phyloP scores from a whole-genome alignment of 345 rosid genomes.

The Syzygium aromaticum region DNA sequence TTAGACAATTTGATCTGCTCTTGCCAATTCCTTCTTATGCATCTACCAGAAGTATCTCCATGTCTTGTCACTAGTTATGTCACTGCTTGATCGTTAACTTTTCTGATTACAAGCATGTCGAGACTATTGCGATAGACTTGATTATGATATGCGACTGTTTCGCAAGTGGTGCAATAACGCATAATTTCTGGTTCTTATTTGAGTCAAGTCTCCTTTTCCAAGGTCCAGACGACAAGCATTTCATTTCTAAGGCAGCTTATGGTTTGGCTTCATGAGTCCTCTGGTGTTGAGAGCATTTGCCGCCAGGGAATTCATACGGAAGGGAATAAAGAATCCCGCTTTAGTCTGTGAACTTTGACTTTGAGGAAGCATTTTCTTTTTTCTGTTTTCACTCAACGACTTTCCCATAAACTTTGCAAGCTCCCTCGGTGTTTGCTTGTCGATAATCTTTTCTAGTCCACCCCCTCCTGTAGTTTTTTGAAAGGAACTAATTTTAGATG shows the following conservation, averaged over 20 bases:
- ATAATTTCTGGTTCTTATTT: background rate
- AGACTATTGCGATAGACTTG: background rate
- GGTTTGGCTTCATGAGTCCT: background rate
- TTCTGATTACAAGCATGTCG: background rate
- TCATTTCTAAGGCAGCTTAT: background rate
- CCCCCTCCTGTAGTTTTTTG: background rate
- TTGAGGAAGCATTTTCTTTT: background rate
- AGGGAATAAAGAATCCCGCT: background rate
- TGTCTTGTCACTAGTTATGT: background rate
- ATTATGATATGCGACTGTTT: background rate
- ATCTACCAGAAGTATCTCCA: background rate
- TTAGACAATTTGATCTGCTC: background rate
- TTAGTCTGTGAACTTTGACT: background rate
- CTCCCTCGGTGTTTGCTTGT: background rate
- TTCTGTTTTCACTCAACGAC: background rate
- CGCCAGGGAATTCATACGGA: background rate
- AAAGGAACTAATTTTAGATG: background rate
- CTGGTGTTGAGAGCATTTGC: background rate
- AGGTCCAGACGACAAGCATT: background rate
- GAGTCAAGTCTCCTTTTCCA: background rate
- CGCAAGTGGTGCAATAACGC: background rate
- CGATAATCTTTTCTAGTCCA: background rate
- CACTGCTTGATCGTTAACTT: background rate
- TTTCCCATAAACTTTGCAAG: background rate
- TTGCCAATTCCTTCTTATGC: background rate